Percentiles rank a stretch among this genome's conserved stretches.
Evolutionary conservation across 1,139 yeast genomes (phyloP).

Genomic region (Pichia sp.): DNA sequence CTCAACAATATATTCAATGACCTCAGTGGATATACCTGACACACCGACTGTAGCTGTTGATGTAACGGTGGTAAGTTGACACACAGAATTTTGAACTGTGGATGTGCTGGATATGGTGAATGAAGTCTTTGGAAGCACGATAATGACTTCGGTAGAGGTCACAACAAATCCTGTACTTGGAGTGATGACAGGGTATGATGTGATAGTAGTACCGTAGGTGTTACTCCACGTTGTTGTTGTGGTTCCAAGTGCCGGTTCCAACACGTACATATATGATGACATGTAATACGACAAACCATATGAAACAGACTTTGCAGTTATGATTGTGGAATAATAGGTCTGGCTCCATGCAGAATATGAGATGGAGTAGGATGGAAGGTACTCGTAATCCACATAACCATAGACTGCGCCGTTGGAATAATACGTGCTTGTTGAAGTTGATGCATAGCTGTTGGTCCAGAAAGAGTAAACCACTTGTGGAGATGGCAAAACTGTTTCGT

Average conservation of each 20-base stretch:
- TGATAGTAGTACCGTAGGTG: neutral
- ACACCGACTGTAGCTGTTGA: too few species aligned
- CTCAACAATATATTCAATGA: too few species aligned
- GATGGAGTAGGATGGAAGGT: slow-evolving; percentile 2
- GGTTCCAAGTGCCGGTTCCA: slow-evolving; percentile 1
- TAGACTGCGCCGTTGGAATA: neutral
- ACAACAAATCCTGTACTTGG: neutral
- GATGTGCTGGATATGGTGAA: too few species aligned
- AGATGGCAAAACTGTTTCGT: neutral
- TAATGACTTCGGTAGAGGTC: slow-evolving; percentile 1
- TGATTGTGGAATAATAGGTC: neutral
- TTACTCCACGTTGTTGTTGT: slow-evolving; percentile 2
- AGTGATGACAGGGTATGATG: neutral
- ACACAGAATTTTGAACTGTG: too few species aligned
- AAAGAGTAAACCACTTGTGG: neutral
- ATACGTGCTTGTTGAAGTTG: neutral
- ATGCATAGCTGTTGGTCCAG: neutral
- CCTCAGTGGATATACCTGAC: too few species aligned
- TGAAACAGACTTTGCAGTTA: neutral
- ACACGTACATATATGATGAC: neutral
- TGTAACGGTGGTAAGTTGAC: too few species aligned
- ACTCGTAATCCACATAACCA: neutral
- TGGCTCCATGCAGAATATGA: slow-evolving; percentile 2
- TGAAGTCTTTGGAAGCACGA: slow-evolving; percentile 1
- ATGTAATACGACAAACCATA: neutral